Evolutionary conservation across 768 basidiomycete genomes (phyloP).

Genomic region (Postia placenta): DNA sequence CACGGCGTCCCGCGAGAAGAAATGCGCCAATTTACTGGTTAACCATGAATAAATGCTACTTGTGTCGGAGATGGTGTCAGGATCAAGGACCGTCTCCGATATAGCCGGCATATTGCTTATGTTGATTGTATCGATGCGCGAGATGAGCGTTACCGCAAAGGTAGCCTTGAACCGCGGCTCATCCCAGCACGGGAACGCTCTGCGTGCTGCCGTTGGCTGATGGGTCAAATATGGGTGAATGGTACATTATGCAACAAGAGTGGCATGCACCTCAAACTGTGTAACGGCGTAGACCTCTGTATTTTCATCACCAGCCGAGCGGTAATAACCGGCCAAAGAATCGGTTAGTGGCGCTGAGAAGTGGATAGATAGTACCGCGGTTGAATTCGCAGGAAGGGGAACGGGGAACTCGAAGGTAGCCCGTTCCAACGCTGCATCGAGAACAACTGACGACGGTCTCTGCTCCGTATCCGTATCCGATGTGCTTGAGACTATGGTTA

Average conservation of each 20-base stretch:
- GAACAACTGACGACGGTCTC: slow-evolving; percentile 34
- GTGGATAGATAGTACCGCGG: slow-evolving; percentile 61
- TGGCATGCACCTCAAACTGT: slow-evolving; percentile 67
- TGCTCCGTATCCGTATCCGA: slow-evolving; percentile 44
- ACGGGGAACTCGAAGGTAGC: slow-evolving; percentile 55
- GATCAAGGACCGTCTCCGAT: slow-evolving; percentile 44
- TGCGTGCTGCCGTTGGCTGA: slow-evolving; percentile 80
- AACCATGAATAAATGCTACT: too few relatives aligned
- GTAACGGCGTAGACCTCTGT: slow-evolving; percentile 73
- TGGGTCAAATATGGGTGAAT: background rate
- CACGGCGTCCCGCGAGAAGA: slow-evolving; percentile 27
- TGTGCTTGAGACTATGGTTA: slow-evolving; percentile 47
- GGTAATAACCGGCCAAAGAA: slow-evolving; percentile 83
- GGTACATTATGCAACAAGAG: background rate
- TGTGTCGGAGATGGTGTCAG: too few relatives aligned
- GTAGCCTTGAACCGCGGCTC: slow-evolving; percentile 90
- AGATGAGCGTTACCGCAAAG: slow-evolving; percentile 74
- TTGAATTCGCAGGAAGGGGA: slow-evolving; percentile 54
- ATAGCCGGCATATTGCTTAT: slow-evolving; percentile 86
- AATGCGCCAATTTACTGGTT: too few relatives aligned
- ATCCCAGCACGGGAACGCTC: slow-evolving; percentile 89
- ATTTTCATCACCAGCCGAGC: slow-evolving; percentile 58
- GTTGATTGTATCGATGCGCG: slow-evolving; percentile 67
- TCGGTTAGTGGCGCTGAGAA: slow-evolving; percentile 66
- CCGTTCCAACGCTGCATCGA: slow-evolving; percentile 64